Conservation (phyloP, 2,329 filamentous ascomycete species). For the Colletotrichum endophyticum region DNA sequence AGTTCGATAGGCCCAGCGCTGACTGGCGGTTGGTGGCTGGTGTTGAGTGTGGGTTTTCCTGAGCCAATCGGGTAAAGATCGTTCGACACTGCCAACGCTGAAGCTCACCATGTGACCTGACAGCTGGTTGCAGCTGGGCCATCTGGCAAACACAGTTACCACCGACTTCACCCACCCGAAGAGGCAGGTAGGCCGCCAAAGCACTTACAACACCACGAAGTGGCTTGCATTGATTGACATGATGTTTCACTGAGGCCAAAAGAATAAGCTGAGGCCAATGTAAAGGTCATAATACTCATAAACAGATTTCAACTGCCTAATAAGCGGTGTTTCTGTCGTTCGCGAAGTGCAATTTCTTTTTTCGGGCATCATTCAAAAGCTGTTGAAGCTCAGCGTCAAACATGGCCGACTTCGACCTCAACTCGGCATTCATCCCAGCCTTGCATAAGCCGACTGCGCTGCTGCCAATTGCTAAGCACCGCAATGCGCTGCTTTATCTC, state of each 20-base stretch:
- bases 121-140: background rate
- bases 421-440: constrained; percentile 73
- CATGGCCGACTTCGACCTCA: constrained; percentile 64
- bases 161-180: background rate
- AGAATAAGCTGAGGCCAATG: background rate
- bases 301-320: background rate
- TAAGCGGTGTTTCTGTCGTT: background rate
- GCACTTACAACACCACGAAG: background rate
- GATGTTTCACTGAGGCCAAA: background rate
- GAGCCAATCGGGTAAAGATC: background rate
- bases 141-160: background rate
- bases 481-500: constrained; percentile 80
- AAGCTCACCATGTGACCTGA: background rate
- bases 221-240: background rate
- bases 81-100: background rate
- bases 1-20: background rate
- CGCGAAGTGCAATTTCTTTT: background rate
- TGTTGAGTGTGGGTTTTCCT: background rate
- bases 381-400: background rate
- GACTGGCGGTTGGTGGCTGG: background rate
- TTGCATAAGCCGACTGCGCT: constrained; percentile 85
- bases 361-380: background rate
- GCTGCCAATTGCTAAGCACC: constrained; percentile 86
- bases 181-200: background rate
- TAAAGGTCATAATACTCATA: background rate